Evolutionary conservation across 164 flowering plant species (phyloP), one percentile per base, ranked within the genome.

Genomic region (Platanus orientalis): DNA sequence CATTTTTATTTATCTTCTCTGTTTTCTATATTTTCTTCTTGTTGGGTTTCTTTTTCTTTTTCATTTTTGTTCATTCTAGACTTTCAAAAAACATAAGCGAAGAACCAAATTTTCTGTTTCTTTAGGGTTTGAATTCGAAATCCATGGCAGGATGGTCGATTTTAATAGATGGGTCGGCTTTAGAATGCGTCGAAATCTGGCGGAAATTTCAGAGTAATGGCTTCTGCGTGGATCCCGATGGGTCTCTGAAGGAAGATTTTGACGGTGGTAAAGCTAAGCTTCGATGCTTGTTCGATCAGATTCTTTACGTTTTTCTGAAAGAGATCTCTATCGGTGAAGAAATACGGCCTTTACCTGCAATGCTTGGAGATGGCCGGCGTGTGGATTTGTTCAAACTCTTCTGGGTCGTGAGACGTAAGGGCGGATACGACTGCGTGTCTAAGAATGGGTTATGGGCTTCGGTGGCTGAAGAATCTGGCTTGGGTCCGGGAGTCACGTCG

Each of bases 61-160:
- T n/a, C n/a, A n/a, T n/a, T n/a, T 16, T 45, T 3, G 49, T 45
- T 45, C n/a, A 45, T 45, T 45, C 16, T 13, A 19, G 30, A 20
- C 17, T 2, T 28, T 24, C n/a, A n/a, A n/a, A n/a, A n/a, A n/a
- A 19, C 12, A 28, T 1, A 32, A 54, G 58, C 4, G 39, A 30
- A 29, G 11, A 30, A 54, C 19, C n/a, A 42, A 32, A 54, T 10
- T 54, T 10, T 24, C 11, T 57, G 47, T 39, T 58, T 58, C 10
- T 36, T 58, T 58, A 30, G 61, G 64, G 40, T 54, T 64, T 67
- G 65, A 45, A 20, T 28, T 53, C 16, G 23, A 30, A 27, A 16
- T 32, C 12, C 28, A 84, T 82, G 87, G 87, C 78, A 54, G 79
- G 80, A 69, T 81, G 87, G 80, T 74, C 81, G 72, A 75, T 48